Base-by-base conservation (phyloP, 2,329 filamentous ascomycete genomes). In the Calonectria crousiana region DNA sequence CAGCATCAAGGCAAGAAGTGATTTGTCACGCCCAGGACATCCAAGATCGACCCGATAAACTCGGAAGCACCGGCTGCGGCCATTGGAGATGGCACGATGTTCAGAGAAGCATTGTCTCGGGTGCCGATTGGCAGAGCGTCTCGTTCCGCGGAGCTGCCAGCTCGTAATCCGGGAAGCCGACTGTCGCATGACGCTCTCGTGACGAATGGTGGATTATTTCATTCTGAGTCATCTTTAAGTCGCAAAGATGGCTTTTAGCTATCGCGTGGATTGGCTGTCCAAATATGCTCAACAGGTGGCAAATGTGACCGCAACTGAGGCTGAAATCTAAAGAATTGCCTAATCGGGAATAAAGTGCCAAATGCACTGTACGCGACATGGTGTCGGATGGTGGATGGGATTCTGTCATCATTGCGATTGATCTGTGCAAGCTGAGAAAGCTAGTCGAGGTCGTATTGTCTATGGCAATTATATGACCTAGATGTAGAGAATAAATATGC, bases 261-360 rank as follows among this genome's bases (percentile, higher is more conserved):
- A 47, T 47, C 10, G 20, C n/a, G n/a, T n/a, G 20, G 44, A 47
- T 47, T 47, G 44, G 44, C 20, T 47, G n/a, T 23, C 44, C 44
- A 2, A 23, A 47, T 47, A 47, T 23, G 44, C 44, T 47, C 23
- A 47, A 47, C 44, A 47, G 44, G 44, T 47, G 44, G 44, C 44
- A 13, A 23, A 47, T 47, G 44, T 47, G 44, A 47, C n/a, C n/a
- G 44, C 4, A 11, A 23, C 44, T 47, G 20, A 23, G 44, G 44
- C n/a, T 5, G 44, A 47, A 47, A n/a, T 23, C 14, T 30, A 20
- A 38, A 41, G 13, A 66, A 49, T 65, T 70, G 6, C 71, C 58
- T 10, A 23, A 70, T 65, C 30, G 34, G 71, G 71, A 70, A 73
- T 26, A 66, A 49, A 70, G 71, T 70, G 58, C 10, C 2, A 6